Evolutionary conservation across 1,139 yeast species (phyloP), one percentile per base, ranked within the genome.

Genomic region (Pichia sp.): DNA sequence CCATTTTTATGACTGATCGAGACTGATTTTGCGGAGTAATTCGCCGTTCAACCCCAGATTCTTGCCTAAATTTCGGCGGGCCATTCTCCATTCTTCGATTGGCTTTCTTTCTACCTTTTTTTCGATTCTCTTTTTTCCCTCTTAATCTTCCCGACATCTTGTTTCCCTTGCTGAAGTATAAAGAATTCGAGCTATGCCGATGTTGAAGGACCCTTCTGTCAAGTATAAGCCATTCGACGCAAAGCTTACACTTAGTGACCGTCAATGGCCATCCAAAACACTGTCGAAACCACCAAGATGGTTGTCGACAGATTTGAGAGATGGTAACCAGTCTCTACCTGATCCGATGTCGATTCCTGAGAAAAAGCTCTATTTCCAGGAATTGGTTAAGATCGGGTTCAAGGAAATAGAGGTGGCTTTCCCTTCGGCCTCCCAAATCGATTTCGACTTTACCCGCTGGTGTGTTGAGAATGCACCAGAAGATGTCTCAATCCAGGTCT

Each of bases 351-450:
- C 89, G 30, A 81, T 90, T 37, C 87, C 78, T 40, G 96, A 93
- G 69, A 93, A 93, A 73, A 88, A 88, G 69, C 86, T 80, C 60
- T 91, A 88, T 70, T 91, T 91, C 74, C 79, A 83, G 60, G 88
- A 90, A 69, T 76, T 93, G 54, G 74, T 91, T n/a, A 93, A 88
- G 41, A 74, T 90, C 47, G 98, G 98, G 0, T 93, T 90, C 75
- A 93, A 93, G 70, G 99, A 93, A 71, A 93, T 93, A 59, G 99
- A 93, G 71, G 98, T 93, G 18, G 83, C 96, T 0, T 93, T 93
- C 73, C 98, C 99, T 13, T 84, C 96, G 25, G 98, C 98, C 2
- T 87, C 96, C 4, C 98, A 91, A 68, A 83, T 88, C 26, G 99
- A 93, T 70, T 93, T 93, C 66, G 98, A 93, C 68, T 93, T 93